Percentiles rank a stretch among this genome's conserved stretches.
Conservation (phyloP, 176 grass and related monocot species). For the Zizania latifolia region DNA sequence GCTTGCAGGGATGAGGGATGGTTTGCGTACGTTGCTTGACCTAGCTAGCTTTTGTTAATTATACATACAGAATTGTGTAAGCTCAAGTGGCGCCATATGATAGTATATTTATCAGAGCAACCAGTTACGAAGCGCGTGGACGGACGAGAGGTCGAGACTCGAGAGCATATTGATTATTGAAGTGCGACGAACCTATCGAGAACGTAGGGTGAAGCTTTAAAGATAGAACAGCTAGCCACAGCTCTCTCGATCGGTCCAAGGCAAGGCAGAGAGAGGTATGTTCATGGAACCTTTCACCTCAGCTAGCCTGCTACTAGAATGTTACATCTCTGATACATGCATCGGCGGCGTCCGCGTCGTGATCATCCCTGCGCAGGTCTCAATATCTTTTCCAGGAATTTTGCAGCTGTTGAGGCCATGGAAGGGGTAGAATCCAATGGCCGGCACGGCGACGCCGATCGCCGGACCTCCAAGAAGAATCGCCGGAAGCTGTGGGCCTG, state of each 20-base stretch:
- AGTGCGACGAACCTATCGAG: not conserved
- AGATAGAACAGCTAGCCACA: not conserved
- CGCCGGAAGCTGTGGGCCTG: conserved; percentile 27
- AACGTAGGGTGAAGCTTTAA: not conserved
- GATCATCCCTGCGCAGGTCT: not conserved
- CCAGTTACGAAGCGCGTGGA: not conserved
- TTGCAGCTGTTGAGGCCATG: not conserved
- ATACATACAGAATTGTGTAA: too few relatives aligned
- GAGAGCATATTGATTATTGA: too few relatives aligned
- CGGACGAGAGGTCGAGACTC: not conserved
- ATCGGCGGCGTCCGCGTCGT: not conserved
- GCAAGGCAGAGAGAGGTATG: not conserved
- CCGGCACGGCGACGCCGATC: not conserved
- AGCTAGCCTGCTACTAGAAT: too few relatives aligned
- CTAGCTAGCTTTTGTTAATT: too few relatives aligned
- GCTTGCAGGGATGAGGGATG: too few relatives aligned
- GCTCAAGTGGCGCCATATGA: not conserved
- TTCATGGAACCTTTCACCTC: not conserved
- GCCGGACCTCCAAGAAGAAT: conserved; percentile 19
- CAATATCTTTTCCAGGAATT: not conserved
- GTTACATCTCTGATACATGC: not conserved
- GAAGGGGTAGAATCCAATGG: conserved; percentile 34
- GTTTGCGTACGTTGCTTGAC: too few relatives aligned
- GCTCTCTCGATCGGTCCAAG: not conserved
- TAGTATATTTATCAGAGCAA: not conserved